Base-by-base conservation (phyloP, 805 yeast species). In the Monosporozyma solicola region DNA sequence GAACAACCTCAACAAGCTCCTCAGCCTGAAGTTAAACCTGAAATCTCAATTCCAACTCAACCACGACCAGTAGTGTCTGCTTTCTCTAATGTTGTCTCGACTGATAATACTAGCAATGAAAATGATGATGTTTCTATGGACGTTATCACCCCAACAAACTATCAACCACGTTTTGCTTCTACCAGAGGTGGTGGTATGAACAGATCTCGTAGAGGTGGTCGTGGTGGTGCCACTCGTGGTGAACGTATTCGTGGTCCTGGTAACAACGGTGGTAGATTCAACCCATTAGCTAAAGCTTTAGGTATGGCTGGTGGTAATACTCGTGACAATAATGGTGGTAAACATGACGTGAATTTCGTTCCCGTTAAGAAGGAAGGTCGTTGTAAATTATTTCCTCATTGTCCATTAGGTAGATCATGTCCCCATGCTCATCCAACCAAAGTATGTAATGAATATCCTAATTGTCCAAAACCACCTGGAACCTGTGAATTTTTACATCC, bases 401-500 rank as follows among this genome's bases (percentile, higher is more conserved):
- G 94, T 70, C 75, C 78, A 13, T 62, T 72, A 52, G 78, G 80
- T 51, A 81, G 75, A 64, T 80, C 80, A 51, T 90, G 97, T 68
- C 77, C 76, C 44, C 83, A 79, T 64, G 80, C 89, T 3, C 97
- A 90, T 70, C 96, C 96, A 24, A 80, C 88, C 1, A 85, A 79
- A 61, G 74, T 74, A 6, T 89, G 97, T 68, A 80, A 77, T 69
- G 80, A 80, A 6, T 87, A 76, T 66, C 94, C 94, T 53, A 79
- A 83, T 60, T 89, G 96, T 71, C 77, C 87, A 27, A 84, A 85
- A 60, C 78, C 84, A 3, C 83, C 85, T 37, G 95, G 95, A 10
- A 86, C 94, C 0, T 89, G 97, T 71, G 83, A 80, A 58, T 87
- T 73, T 61, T 72, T 90, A 59, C 97, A 89, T 66, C 91, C 95